These are phyloP conservation scores for Neoboletus subvelutipes DNA, from an alignment of 768 basidiomycete species.

Conservation along the genomic window DNA sequence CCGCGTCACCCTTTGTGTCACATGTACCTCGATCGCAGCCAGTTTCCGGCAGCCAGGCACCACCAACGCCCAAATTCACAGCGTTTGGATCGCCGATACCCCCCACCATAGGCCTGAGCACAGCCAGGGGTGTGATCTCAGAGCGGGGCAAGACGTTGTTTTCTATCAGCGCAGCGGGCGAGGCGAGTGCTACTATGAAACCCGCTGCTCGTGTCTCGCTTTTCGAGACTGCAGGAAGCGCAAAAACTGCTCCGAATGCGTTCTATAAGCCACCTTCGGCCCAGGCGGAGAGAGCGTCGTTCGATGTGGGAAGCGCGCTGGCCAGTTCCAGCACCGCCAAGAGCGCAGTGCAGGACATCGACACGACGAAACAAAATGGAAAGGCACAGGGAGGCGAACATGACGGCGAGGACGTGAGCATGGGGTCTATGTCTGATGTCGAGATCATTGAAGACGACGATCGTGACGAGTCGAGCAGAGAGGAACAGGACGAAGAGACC, in stretches of 20 bases:
- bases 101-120: background rate
- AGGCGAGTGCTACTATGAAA: conserved; percentile 3
- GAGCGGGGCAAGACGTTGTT: conserved; percentile 21
- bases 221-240: conserved; percentile 47
- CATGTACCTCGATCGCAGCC: conserved; percentile 5
- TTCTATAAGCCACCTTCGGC: conserved; percentile 58
- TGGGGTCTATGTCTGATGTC: conserved; percentile 19
- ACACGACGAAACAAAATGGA: conserved; percentile 4
- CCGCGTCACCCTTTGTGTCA: conserved; percentile 9
- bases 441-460: conserved; percentile 12
- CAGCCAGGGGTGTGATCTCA: conserved; percentile 8
- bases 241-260: conserved; percentile 58
- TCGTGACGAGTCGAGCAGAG: background rate
- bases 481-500: conserved; percentile 12
- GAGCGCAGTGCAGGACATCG: background rate
- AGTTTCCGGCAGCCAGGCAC: background rate
- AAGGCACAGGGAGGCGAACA: background rate
- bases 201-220: conserved; percentile 22
- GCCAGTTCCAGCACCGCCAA: background rate
- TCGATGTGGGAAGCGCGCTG: conserved; percentile 3
- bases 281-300: background rate
- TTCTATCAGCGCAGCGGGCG: background rate
- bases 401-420: conserved; percentile 21
- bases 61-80: conserved; percentile 24
- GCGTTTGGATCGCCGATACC: conserved; percentile 29